Evolutionary conservation across 345 rosid species (phyloP).

Genomic region (Corchorus olitorius): DNA sequence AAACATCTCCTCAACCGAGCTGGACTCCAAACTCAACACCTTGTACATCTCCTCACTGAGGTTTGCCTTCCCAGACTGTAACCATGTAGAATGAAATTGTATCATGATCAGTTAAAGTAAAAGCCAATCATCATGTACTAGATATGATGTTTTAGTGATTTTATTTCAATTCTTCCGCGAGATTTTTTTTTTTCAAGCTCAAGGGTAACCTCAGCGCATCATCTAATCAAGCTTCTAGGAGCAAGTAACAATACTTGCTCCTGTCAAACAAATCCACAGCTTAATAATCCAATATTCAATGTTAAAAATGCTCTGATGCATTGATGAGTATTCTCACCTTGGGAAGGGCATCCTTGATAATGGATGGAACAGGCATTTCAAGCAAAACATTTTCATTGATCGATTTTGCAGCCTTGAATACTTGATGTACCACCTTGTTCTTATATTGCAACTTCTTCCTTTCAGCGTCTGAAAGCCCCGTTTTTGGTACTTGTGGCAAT

Average conservation of each 20-base stretch:
- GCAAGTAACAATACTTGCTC: neutral
- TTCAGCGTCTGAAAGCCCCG: conserved; percentile 71
- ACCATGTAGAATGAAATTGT: neutral
- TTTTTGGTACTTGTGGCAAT: conserved; percentile 76
- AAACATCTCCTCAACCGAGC: conserved; percentile 55
- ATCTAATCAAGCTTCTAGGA: neutral
- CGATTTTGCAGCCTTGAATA: conserved; percentile 90
- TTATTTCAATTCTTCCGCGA: neutral
- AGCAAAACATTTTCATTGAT: conserved; percentile 79
- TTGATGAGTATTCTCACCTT: conserved; percentile 50
- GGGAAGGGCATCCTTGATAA: conserved; percentile 75
- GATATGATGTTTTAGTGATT: neutral
- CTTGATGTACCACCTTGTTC: conserved; percentile 74
- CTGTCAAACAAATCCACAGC: neutral
- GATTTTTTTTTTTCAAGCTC: neutral
- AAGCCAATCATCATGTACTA: too few species aligned
- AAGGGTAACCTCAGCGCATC: neutral
- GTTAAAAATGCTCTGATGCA: neutral
- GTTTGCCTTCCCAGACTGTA: conserved; percentile 81
- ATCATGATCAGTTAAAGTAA: neutral
- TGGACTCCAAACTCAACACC: conserved; percentile 49
- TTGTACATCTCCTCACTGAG: conserved; percentile 81
- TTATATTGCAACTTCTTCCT: conserved; percentile 62
- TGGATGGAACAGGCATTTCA: conserved; percentile 82
- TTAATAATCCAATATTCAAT: neutral